Conservation (phyloP, 495 filamentous ascomycete genomes). For the Talaromyces trachyspermus region DNA sequence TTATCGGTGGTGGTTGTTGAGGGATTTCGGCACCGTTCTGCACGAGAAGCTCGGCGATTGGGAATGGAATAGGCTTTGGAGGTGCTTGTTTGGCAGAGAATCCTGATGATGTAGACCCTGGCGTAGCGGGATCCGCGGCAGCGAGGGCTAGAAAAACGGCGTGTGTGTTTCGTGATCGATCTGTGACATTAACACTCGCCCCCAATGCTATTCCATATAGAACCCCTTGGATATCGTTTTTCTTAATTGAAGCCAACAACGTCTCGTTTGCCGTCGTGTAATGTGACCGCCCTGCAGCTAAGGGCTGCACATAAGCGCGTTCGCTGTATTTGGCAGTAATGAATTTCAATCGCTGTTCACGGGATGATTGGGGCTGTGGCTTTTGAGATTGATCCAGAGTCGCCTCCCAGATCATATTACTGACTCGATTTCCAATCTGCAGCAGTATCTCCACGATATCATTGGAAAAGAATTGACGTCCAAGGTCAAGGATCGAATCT, state of each 20-base stretch:
- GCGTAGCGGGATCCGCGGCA: slow-evolving; percentile 83
- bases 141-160: slow-evolving; percentile 85
- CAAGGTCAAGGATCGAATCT: slow-evolving; percentile 89
- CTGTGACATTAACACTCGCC: slow-evolving; percentile 79
- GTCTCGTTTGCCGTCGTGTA: slow-evolving; percentile 80
- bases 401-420: slow-evolving; percentile 96
- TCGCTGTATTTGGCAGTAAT: slow-evolving; percentile 95
- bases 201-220: slow-evolving; percentile 83
- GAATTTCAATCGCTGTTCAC: slow-evolving; percentile 84
- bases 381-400: slow-evolving; percentile 65
- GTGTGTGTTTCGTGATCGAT: slow-evolving; percentile 83
- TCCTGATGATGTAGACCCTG: slow-evolving; percentile 41
- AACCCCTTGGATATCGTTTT: slow-evolving; percentile 84
- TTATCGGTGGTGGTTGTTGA: slow-evolving; percentile 59
- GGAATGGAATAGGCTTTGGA: slow-evolving; percentile 53
- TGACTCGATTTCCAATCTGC: slow-evolving; percentile 85
- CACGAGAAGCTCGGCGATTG: slow-evolving; percentile 83
- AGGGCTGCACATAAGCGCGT: slow-evolving; percentile 66
- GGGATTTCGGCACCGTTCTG: slow-evolving; percentile 94
- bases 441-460: slow-evolving; percentile 94
- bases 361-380: slow-evolving; percentile 64
- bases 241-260: slow-evolving; percentile 87
- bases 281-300: slow-evolving; percentile 66
- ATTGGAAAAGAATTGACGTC: slow-evolving; percentile 94
- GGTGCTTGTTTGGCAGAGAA: slow-evolving; percentile 20